These are phyloP conservation scores for Eucalyptus urophylla DNA, from an alignment of 345 rosid species.

Conservation along the genomic window DNA sequence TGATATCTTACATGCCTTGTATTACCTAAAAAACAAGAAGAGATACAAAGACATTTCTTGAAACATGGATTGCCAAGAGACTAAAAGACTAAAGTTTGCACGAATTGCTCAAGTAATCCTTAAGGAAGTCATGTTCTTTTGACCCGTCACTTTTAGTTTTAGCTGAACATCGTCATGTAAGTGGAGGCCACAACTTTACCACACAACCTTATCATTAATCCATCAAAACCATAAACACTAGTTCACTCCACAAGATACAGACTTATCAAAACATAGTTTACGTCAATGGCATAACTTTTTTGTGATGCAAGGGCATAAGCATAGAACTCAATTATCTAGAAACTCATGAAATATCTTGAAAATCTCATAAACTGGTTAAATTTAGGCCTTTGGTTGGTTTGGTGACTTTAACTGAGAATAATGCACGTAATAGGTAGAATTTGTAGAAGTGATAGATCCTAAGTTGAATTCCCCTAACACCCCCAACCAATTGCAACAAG, in stretches of 20 bases:
- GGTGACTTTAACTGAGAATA: background rate
- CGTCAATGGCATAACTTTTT: background rate
- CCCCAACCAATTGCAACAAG: background rate
- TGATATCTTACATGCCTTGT: background rate
- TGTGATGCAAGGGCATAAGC: accelerated
- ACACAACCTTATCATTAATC: background rate
- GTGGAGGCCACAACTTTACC: background rate
- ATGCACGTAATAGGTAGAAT: background rate
- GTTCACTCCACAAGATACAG: background rate
- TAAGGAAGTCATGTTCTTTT: background rate
- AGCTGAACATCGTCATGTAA: background rate
- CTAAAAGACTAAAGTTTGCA: background rate
- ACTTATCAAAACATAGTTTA: background rate
- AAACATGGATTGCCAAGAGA: background rate
- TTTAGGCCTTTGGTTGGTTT: accelerated
- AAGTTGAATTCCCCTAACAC: background rate
- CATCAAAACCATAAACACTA: background rate
- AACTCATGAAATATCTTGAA: background rate
- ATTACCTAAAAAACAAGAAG: background rate
- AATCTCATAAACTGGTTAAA: background rate
- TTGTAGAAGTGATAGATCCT: background rate
- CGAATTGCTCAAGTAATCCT: background rate
- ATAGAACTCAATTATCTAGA: accelerated
- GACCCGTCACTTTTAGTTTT: background rate
- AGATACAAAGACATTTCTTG: background rate